Percentiles rank a stretch among this genome's conserved stretches.
Evolutionary conservation across 352 stramenopile species (phyloP).

Genomic region (Phytophthora cajani): DNA sequence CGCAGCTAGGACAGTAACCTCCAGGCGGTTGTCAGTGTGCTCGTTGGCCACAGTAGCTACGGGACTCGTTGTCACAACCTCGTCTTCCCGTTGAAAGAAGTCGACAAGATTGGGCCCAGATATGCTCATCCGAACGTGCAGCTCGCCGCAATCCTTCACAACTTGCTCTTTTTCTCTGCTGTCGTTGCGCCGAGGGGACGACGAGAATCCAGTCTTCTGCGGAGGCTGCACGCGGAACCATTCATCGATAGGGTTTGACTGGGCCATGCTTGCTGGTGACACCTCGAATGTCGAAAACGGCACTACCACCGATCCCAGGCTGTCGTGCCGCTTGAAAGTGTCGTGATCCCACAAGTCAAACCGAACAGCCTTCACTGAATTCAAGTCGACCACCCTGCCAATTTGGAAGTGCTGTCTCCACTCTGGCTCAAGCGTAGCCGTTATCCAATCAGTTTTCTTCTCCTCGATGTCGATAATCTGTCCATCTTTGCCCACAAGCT

Average conservation of each 20-base stretch:
- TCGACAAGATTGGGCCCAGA: slow-evolving; percentile 66
- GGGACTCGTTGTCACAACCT: slow-evolving; percentile 43
- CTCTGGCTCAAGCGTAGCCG: slow-evolving; percentile 52
- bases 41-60: slow-evolving; percentile 56
- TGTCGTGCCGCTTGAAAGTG: slow-evolving; percentile 51
- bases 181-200: slow-evolving; percentile 35
- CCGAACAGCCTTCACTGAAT: slow-evolving; percentile 57
- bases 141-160: slow-evolving; percentile 58
- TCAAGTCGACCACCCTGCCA: slow-evolving; percentile 59
- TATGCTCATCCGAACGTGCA: slow-evolving; percentile 73
- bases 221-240: slow-evolving; percentile 74
- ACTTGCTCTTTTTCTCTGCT: slow-evolving; percentile 49
- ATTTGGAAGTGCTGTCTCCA: slow-evolving; percentile 67
- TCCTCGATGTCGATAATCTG: slow-evolving; percentile 62
- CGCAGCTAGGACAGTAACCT: slow-evolving; percentile 63
- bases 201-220: slow-evolving; percentile 21
- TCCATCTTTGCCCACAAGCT: slow-evolving; percentile 66
- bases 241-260: slow-evolving; percentile 67
- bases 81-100: slow-evolving; percentile 47
- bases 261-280: slow-evolving; percentile 58
- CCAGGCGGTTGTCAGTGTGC: slow-evolving; percentile 75
- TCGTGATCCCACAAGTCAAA: slow-evolving; percentile 76
- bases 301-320: slow-evolving; percentile 63
- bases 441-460: slow-evolving; percentile 59
- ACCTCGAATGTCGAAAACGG: slow-evolving; percentile 71